These are phyloP conservation scores for Dacryopinax spathularia DNA, from an alignment of 768 basidiomycete species.

Conservation along the genomic window DNA sequence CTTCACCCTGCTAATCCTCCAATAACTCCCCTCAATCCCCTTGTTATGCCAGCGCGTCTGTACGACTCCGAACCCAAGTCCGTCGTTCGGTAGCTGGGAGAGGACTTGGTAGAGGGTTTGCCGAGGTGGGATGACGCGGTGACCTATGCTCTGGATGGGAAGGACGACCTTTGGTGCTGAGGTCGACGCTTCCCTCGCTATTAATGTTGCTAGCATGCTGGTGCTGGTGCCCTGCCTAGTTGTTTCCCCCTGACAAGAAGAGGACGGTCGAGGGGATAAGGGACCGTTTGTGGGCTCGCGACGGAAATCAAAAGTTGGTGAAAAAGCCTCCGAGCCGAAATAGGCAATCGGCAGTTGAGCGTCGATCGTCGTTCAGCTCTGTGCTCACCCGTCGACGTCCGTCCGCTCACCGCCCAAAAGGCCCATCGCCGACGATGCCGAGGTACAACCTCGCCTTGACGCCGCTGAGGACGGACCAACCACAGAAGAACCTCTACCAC, in stretches of 20 bases:
- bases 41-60: slow-evolving; percentile 64
- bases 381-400: background rate
- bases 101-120: slow-evolving; percentile 55
- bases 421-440: background rate
- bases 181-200: background rate
- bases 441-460: background rate
- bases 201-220: background rate
- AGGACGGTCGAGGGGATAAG: background rate
- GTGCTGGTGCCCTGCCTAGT: background rate
- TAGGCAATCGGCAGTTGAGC: background rate
- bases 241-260: too few species aligned
- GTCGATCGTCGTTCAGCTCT: too few species aligned
- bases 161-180: background rate
- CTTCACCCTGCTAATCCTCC: slow-evolving; percentile 55
- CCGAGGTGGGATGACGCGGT: background rate
- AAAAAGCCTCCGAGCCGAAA: background rate
- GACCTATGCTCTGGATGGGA: background rate
- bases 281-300: background rate
- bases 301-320: background rate
- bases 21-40: slow-evolving; percentile 51
- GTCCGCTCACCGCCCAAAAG: background rate
- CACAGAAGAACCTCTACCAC: background rate
- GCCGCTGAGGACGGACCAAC: background rate
- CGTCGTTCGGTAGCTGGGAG: slow-evolving; percentile 50
- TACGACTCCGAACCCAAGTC: slow-evolving; percentile 51